Percentiles rank a stretch among this genome's conserved stretches.
Conservation (phyloP, 73 alveolate species). For the Uronychia binucleata region DNA sequence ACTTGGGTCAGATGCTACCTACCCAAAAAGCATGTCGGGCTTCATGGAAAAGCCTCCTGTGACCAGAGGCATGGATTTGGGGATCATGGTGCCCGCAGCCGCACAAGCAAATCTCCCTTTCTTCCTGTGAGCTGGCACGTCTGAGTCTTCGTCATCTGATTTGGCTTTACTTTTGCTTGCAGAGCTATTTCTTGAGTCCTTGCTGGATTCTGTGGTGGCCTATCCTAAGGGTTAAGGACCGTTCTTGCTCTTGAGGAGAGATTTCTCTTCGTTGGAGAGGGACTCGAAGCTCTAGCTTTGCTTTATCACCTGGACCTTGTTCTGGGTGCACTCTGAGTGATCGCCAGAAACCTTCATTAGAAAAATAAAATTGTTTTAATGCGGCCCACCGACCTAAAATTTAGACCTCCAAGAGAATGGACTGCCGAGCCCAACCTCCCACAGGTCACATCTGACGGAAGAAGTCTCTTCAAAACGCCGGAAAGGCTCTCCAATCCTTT, state of each 20-base stretch:
- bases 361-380: background rate
- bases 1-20: constrained; percentile 15
- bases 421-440: background rate
- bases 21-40: constrained; percentile 77
- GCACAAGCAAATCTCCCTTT: background rate
- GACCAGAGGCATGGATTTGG: constrained; percentile 11
- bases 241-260: too few species aligned
- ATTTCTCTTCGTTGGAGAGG: too few species aligned
- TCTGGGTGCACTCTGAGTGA: background rate
- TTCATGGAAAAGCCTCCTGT: constrained; percentile 54
- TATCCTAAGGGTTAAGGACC: too few species aligned
- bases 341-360: background rate
- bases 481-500: too few species aligned
- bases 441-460: background rate
- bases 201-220: too few species aligned
- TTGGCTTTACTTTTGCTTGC: too few species aligned
- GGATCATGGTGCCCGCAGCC: constrained; percentile 6
- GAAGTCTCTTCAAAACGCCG: background rate
- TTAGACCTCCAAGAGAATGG: background rate
- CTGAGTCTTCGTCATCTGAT: too few species aligned
- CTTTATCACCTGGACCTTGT: too few species aligned
- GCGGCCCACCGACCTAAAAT: background rate
- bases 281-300: background rate
- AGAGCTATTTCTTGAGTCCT: too few species aligned
- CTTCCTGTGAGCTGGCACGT: background rate